Evolutionary conservation across 164 flowering plant species (phyloP).

Genomic region (Nymphaea thermarum): DNA sequence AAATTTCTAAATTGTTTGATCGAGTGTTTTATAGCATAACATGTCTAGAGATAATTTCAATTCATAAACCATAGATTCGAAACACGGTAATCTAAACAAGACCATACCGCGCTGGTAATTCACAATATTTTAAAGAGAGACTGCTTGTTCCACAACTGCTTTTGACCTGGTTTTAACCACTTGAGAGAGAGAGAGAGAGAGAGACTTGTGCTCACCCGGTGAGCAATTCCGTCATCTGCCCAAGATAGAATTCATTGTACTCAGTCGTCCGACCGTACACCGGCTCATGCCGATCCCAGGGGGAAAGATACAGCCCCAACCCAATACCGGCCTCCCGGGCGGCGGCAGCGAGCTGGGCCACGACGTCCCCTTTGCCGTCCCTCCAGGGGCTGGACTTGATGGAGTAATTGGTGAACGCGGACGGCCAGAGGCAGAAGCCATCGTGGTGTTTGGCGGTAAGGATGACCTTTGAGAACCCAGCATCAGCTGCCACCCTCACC

Average conservation of each 20-base stretch:
- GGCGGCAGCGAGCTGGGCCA: conserved; percentile 56
- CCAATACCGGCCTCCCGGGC: conserved; percentile 51
- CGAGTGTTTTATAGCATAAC: too few species aligned
- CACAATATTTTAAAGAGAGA: too few species aligned
- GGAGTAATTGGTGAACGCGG: conserved; percentile 64
- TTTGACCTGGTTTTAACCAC: too few species aligned
- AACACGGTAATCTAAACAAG: too few species aligned
- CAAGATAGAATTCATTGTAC: conserved; percentile 83
- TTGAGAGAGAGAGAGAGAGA: too few species aligned
- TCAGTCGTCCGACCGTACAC: conserved; percentile 62
- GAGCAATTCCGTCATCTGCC: conserved; percentile 87
- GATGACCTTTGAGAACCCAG: conserved; percentile 62
- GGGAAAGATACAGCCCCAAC: conserved; percentile 81
- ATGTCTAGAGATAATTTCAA: too few species aligned
- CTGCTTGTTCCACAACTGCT: too few species aligned
- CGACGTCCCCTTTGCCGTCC: conserved; percentile 62
- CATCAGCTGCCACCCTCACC: conserved; percentile 52
- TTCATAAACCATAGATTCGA: too few species aligned
- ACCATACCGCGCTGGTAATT: too few species aligned
- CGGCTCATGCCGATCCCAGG: conserved; percentile 94
- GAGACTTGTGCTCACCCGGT: conserved; percentile 36
- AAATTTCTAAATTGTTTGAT: too few species aligned
- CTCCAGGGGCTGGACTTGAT: conserved; percentile 68
- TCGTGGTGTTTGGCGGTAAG: conserved; percentile 93
- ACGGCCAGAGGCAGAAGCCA: conserved; percentile 96